phyloP scores from a whole-genome alignment of 2,329 filamentous ascomycete species.

The Magnaporthiopsis rhizophila region DNA sequence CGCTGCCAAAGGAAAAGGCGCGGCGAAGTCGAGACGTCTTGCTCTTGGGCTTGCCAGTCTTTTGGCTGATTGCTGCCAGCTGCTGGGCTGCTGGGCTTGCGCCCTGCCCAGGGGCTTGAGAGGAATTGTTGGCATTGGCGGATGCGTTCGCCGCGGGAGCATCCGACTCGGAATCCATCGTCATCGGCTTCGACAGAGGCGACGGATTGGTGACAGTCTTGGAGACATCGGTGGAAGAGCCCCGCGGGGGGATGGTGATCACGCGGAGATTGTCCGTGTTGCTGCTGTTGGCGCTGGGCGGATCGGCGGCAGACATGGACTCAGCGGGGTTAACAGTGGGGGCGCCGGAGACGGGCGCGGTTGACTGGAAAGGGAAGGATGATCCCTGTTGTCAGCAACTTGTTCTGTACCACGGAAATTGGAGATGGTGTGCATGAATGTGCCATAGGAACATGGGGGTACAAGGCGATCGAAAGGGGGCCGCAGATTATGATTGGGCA shows the following conservation, averaged over 20 bases:
- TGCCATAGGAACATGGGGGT: neutral
- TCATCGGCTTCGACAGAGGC: conserved; percentile 64
- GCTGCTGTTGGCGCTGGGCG: conserved; percentile 21
- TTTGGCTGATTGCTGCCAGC: conserved; percentile 78
- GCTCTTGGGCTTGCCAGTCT: conserved; percentile 67
- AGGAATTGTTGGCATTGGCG: conserved; percentile 2
- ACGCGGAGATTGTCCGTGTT: conserved; percentile 46
- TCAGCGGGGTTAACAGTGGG: conserved; percentile 46
- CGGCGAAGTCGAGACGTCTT: conserved; percentile 81
- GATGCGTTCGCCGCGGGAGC: neutral
- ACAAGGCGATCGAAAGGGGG: neutral
- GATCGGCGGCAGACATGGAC: conserved; percentile 33
- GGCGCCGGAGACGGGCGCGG: conserved; percentile 48
- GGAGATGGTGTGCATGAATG: conserved; percentile 1
- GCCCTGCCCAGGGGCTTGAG: conserved; percentile 21
- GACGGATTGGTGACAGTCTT: conserved; percentile 63
- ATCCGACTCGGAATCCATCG: conserved; percentile 47
- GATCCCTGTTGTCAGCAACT: neutral
- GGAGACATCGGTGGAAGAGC: conserved; percentile 55
- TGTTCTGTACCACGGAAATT: neutral
- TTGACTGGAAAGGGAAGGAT: conserved; percentile 34
- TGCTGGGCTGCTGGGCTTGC: conserved; percentile 74
- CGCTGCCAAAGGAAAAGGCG: conserved; percentile 94
- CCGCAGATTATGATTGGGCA: conserved; percentile 32
- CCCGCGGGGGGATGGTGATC: conserved; percentile 52